A percentile compares a stretch with the other conserved stretches of the same genome.
These are phyloP conservation scores for Aspergillus nanangensis DNA, from an alignment of 495 filamentous ascomycete genomes.

Conservation along the genomic window DNA sequence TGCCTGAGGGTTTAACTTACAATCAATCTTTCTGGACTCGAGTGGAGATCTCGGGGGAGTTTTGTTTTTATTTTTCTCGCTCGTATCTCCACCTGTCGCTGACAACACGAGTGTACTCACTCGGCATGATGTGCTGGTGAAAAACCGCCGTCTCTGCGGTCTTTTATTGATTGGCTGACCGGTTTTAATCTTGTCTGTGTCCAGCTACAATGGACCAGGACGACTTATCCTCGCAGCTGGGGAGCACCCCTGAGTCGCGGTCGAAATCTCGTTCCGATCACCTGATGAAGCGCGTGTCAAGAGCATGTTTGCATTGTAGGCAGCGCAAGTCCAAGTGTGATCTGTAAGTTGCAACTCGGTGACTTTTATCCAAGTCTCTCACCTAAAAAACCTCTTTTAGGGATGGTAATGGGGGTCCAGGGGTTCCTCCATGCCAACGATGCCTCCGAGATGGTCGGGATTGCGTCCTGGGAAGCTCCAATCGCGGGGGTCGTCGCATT, in stretches of 20 bases:
- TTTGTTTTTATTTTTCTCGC: too few species aligned
- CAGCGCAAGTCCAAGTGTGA: slow-evolving; percentile 62
- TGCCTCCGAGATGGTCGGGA: slow-evolving; percentile 56
- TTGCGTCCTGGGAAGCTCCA: slow-evolving; percentile 57
- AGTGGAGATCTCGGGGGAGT: too few species aligned
- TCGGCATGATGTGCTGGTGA: slow-evolving; percentile 2
- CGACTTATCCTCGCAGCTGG: slow-evolving; percentile 12
- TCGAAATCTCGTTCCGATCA: slow-evolving; percentile 20
- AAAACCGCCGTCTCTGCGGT: slow-evolving; percentile 4
- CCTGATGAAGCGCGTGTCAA: slow-evolving; percentile 52
- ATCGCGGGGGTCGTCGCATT: slow-evolving; percentile 58
- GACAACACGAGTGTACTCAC: too few species aligned
- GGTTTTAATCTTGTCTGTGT: not conserved
- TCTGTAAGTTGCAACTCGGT: slow-evolving; percentile 50
- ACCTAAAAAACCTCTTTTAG: slow-evolving; percentile 28
- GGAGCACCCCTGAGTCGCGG: slow-evolving; percentile 12
- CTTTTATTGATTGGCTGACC: not conserved
- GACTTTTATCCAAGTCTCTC: slow-evolving; percentile 1
- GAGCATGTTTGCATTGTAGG: slow-evolving; percentile 58
- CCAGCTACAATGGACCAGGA: slow-evolving; percentile 8
- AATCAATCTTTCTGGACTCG: too few species aligned
- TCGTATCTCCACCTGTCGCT: too few species aligned
- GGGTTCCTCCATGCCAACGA: slow-evolving; percentile 53
- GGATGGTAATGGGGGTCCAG: slow-evolving; percentile 41
- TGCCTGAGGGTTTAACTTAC: too few species aligned